A percentile compares a stretch with the other conserved stretches of the same genome.
Evolutionary conservation across 202 grass and related monocot genomes (phyloP).

Genomic region (Elaeis oleifera): DNA sequence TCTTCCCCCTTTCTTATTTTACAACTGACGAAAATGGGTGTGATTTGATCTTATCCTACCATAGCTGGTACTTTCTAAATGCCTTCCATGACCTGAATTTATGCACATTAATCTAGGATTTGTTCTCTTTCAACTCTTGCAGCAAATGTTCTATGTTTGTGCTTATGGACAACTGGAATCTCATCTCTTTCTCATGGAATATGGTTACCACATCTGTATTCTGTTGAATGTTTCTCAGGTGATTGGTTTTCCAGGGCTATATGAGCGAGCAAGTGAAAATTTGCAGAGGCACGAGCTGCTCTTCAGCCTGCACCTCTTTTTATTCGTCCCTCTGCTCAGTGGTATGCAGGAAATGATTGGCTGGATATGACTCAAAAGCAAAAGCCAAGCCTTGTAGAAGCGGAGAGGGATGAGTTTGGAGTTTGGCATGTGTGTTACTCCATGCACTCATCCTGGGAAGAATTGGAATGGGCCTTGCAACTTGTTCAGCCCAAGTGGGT

Average conservation of each 20-base stretch:
- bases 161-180: neutral
- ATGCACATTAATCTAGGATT: no score
- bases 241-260: slow-evolving; percentile 47
- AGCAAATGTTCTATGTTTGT: no score
- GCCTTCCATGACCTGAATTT: no score
- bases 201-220: no score
- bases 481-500: slow-evolving; percentile 84
- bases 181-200: no score
- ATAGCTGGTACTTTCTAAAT: no score
- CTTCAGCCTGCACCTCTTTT: slow-evolving; percentile 63
- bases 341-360: slow-evolving; percentile 46
- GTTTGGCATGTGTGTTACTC: slow-evolving; percentile 88
- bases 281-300: slow-evolving; percentile 42
- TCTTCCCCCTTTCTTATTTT: no score
- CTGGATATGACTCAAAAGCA: slow-evolving; percentile 10
- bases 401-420: slow-evolving; percentile 56
- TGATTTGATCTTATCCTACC: no score
- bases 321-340: slow-evolving; percentile 74
- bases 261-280: slow-evolving; percentile 47
- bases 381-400: slow-evolving; percentile 54
- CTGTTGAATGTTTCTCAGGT: slow-evolving; percentile 26
- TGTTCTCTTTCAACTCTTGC: no score
- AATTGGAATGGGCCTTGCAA: slow-evolving; percentile 71
- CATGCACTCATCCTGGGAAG: slow-evolving; percentile 74
- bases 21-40: no score